phyloP scores from a whole-genome alignment of 1,139 yeast genomes.

The Candida albicans region DNA sequence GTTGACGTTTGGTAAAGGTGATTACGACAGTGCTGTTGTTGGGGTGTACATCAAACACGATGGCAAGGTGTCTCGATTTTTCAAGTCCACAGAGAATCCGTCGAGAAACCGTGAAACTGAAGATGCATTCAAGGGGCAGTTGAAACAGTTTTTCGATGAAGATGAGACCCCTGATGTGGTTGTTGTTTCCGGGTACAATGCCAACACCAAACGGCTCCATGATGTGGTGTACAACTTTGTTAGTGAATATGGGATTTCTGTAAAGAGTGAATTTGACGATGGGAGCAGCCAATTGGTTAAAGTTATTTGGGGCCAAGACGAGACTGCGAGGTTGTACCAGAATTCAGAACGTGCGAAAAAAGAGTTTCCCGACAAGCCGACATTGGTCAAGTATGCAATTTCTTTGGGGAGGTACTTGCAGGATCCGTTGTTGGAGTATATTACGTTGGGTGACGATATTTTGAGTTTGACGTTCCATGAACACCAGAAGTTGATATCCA shows the following conservation, averaged over 20 bases:
- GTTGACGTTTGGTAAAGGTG: slow-evolving; percentile 84
- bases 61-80: slow-evolving; percentile 74
- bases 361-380: slow-evolving; percentile 87
- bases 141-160: slow-evolving; percentile 44
- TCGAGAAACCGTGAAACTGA: slow-evolving; percentile 54
- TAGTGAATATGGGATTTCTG: slow-evolving; percentile 52
- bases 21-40: slow-evolving; percentile 80
- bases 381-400: slow-evolving; percentile 80
- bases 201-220: slow-evolving; percentile 62
- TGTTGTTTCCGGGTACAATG: slow-evolving; percentile 86
- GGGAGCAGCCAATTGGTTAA: slow-evolving; percentile 18
- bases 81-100: slow-evolving; percentile 77
- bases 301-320: slow-evolving; percentile 87
- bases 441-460: slow-evolving; percentile 74
- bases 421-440: slow-evolving; percentile 86
- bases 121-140: slow-evolving; percentile 56
- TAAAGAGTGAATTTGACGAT: slow-evolving; percentile 41
- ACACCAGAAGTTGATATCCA: slow-evolving; percentile 69
- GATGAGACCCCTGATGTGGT: slow-evolving; percentile 75
- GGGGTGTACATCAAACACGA: slow-evolving; percentile 78
- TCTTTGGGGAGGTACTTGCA: slow-evolving; percentile 91
- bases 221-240: slow-evolving; percentile 61
- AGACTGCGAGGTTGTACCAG: slow-evolving; percentile 87
- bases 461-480: slow-evolving; percentile 71
- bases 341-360: slow-evolving; percentile 71